These are phyloP conservation scores for Pseudoturritis turrita DNA, from an alignment of 345 rosid genomes.

Conservation along the genomic window DNA sequence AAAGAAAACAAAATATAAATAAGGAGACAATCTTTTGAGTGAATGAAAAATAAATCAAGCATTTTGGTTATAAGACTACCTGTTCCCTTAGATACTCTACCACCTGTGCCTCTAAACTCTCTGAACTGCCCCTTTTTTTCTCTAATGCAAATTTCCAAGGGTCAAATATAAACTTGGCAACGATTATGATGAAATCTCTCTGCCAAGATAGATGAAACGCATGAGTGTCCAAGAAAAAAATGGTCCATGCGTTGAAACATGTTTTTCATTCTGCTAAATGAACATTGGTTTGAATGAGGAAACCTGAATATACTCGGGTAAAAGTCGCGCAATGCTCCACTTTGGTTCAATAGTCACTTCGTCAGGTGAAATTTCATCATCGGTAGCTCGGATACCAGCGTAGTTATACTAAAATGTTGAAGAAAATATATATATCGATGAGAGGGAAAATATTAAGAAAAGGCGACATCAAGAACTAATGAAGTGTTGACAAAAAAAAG, in stretches of 20 bases:
- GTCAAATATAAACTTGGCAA: slow-evolving; percentile 78
- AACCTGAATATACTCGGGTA: slow-evolving; percentile 85
- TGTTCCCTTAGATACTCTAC: slow-evolving; percentile 62
- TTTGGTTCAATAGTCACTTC: slow-evolving; percentile 77
- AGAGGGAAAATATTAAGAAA: neutral
- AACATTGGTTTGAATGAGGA: slow-evolving; percentile 1
- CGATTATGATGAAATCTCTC: slow-evolving; percentile 75
- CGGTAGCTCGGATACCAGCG: slow-evolving; percentile 73
- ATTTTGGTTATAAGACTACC: slow-evolving; percentile 36
- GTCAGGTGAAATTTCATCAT: slow-evolving; percentile 48
- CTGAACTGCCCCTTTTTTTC: slow-evolving; percentile 48
- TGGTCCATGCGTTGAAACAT: slow-evolving; percentile 5
- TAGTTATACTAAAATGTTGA: slow-evolving; percentile 60
- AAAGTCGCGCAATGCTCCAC: slow-evolving; percentile 76
- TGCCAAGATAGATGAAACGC: slow-evolving; percentile 38
- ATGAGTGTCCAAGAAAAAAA: slow-evolving; percentile 11
- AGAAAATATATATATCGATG: neutral
- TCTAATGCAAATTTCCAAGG: slow-evolving; percentile 82
- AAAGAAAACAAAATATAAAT: slow-evolving; percentile 8
- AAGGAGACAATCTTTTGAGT: neutral
- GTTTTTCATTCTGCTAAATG: neutral
- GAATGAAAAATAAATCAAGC: neutral
- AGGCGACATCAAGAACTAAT: neutral
- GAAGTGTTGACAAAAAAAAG: neutral
- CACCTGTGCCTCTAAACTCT: slow-evolving; percentile 58